Percentiles rank a stretch among this genome's conserved stretches.
Conservation (phyloP, 2,329 filamentous ascomycete genomes). For the Talaromyces albobiverticillius region DNA sequence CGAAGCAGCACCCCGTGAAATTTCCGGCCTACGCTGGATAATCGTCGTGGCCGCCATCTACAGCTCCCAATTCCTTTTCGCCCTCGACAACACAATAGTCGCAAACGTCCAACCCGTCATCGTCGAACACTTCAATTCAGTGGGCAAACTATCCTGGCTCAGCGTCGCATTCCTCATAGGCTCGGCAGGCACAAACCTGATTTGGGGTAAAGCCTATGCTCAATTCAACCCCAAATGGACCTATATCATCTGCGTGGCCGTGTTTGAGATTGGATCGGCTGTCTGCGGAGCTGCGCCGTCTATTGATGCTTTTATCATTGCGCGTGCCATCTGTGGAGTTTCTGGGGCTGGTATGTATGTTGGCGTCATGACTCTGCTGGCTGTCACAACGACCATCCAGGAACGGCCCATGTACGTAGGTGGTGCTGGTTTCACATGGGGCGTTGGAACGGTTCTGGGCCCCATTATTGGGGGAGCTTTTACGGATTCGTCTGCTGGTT, state of each 20-base stretch:
- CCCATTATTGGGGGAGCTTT: conserved; percentile 40
- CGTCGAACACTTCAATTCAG: conserved; percentile 33
- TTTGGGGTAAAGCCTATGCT: background rate
- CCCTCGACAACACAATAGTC: conserved; percentile 46
- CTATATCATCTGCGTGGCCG: conserved; percentile 16
- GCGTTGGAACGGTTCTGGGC: conserved; percentile 34
- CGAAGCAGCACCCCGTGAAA: background rate
- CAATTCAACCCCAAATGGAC: background rate
- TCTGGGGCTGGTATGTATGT: conserved; percentile 33
- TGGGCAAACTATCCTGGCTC: conserved; percentile 44
- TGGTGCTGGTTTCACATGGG: conserved; percentile 32
- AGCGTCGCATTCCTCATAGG: conserved; percentile 39
- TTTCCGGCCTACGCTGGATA: background rate
- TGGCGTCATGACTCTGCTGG: conserved; percentile 27
- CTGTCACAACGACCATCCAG: conserved; percentile 16
- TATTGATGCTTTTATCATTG: conserved; percentile 47
- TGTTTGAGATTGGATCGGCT: conserved; percentile 32
- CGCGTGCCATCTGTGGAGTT: conserved; percentile 32
- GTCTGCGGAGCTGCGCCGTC: conserved; percentile 45
- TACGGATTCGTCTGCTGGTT: conserved; percentile 23
- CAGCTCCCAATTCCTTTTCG: conserved; percentile 17
- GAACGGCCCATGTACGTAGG: conserved; percentile 34
- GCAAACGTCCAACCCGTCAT: conserved; percentile 45
- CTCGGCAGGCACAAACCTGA: conserved; percentile 18
- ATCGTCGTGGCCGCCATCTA: conserved; percentile 1